These are phyloP conservation scores for Neopestalotiopsis sp. DNA, from an alignment of 2,329 filamentous ascomycete genomes.

Conservation along the genomic window DNA sequence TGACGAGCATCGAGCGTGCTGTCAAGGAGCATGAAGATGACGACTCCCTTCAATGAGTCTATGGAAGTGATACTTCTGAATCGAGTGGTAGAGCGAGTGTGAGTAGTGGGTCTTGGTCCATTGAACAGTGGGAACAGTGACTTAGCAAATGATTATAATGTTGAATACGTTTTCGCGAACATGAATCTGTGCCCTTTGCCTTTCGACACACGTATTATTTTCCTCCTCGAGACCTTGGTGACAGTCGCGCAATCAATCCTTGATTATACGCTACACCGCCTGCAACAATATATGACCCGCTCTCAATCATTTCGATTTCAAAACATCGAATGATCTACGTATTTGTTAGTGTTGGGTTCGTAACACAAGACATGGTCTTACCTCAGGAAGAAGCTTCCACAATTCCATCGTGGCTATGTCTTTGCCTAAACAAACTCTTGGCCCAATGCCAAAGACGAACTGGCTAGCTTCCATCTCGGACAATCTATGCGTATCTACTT, in stretches of 20 bases:
- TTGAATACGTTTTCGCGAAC: too few species aligned
- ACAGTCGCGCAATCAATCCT: conserved; percentile 16
- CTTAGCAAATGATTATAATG: too few species aligned
- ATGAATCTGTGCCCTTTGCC: too few species aligned
- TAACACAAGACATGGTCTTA: neutral
- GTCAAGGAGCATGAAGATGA: conserved; percentile 2
- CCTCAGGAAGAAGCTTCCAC: conserved; percentile 25
- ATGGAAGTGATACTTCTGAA: conserved; percentile 14
- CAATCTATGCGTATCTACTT: conserved; percentile 2
- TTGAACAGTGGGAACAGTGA: neutral
- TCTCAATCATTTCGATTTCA: conserved; percentile 23
- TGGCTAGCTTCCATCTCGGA: conserved; percentile 22
- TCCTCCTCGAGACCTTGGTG: neutral
- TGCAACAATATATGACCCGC: conserved; percentile 24
- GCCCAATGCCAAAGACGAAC: conserved; percentile 28
- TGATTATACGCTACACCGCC: conserved; percentile 28
- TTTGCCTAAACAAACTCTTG: conserved; percentile 29
- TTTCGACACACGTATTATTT: neutral
- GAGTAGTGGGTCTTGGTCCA: neutral
- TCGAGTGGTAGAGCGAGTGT: conserved; percentile 1
- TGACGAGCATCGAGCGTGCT: neutral
- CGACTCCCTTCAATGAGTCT: neutral
- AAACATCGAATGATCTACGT: conserved; percentile 25
- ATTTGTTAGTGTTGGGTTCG: neutral
- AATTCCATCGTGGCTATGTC: conserved; percentile 31